Evolutionary conservation across 257 asterid species (phyloP), one percentile per base, ranked within the genome.

Genomic region (Solanum piurae): DNA sequence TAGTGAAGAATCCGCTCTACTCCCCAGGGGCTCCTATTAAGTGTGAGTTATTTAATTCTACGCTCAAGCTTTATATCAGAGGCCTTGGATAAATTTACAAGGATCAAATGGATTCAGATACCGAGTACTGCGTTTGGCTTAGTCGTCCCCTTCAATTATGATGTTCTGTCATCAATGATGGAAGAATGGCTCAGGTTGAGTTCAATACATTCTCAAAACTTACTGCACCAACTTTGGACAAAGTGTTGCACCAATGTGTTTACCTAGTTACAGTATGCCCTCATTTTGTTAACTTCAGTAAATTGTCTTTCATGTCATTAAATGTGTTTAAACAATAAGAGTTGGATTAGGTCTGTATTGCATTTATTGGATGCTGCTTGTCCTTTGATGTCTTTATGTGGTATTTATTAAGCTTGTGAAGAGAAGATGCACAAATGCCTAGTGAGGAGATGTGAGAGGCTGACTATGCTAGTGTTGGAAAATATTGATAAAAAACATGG

Each of bases 1-100:
- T 93, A 86, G 98, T 94, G 91, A 97, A 95, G 93, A 97, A 95
- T 93, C 98, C 98, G 4, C 93, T 95, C 33, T 97, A 93, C 86
- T 91, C 98, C 62, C 99, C 98, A 3, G 98, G 98, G 90, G 89
- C 90, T 82, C 94, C 94, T 73, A 94, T 95, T 90, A 95, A 98
- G 85, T 91, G 92, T 40, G 98, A 95, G 88, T 93, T 94, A 80
- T 96, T 95, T 86, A 94, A 95, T 86, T 91, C 92, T 86, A 89
- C 92, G 16, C 95, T 97, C 23, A 98, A 97, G 90, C 96, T 94
- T 90, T 95, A 93, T 90, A 98, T 95, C 25, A 91, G 97, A 92
- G 98, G 99, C 86, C 94, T 96, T 18, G 96, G 97, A 73, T 95
- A 91, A 90, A 85, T 33, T 38, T 66, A 76, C 72, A 86, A 64